Evolutionary conservation across 768 basidiomycete genomes (phyloP).

Genomic region (Leucosporidium scottii): DNA sequence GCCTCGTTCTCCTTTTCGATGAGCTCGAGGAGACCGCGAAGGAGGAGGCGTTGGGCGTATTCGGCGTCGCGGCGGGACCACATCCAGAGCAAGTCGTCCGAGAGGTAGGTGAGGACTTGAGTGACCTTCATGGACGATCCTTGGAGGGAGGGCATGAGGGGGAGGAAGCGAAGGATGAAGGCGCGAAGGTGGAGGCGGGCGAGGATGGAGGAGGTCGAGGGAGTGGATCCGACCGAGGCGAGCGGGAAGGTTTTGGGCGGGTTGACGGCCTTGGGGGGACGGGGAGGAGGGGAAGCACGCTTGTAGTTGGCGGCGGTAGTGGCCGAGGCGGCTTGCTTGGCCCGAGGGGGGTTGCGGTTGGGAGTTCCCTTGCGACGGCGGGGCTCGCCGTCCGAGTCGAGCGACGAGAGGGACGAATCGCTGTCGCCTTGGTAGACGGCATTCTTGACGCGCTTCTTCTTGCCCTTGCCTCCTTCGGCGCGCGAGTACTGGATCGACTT

Average conservation of each 20-base stretch:
- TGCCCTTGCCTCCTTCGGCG: not conserved
- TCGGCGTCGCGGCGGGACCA: conserved; percentile 17
- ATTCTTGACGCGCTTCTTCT: not conserved
- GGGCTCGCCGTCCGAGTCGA: conserved; percentile 14
- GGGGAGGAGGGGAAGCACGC: conserved; percentile 7
- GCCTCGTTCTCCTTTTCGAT: not conserved
- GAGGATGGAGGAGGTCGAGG: conserved; percentile 9
- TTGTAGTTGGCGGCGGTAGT: not conserved
- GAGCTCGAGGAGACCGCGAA: conserved; percentile 8
- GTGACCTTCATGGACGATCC: not conserved
- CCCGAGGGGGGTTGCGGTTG: not conserved
- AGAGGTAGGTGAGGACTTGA: conserved; percentile 4
- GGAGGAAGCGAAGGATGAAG: conserved; percentile 11
- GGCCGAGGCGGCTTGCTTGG: no score
- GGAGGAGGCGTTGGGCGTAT: conserved; percentile 5
- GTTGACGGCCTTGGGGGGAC: not conserved
- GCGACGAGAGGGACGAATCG: conserved; percentile 12
- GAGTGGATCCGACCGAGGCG: not conserved
- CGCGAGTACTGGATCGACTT: not conserved
- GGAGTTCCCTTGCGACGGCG: not conserved
- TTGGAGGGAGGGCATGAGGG: no score
- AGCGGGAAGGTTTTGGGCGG: conserved; percentile 2
- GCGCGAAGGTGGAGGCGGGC: not conserved
- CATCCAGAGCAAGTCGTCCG: conserved; percentile 19
- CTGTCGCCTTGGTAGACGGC: not conserved